Base-by-base conservation (phyloP, 108 stramenopile genomes). In the Parmales sp. region DNA sequence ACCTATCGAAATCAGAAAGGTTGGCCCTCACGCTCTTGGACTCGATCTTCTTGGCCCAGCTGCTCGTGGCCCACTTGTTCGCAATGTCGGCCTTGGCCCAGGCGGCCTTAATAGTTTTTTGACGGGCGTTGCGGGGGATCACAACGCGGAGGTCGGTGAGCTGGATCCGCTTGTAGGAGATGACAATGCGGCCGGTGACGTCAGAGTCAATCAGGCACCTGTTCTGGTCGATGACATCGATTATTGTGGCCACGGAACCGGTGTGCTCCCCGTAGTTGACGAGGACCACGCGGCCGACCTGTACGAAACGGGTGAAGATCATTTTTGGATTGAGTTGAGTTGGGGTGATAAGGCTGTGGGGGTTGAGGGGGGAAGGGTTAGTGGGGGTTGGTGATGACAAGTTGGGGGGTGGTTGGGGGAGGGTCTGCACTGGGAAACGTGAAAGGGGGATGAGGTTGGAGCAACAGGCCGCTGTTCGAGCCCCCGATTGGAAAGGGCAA, bases 191-290 rank as follows among this genome's bases (percentile, higher is more conserved):
- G 44, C 92, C 96, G 44, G 96, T 94, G 74, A 81, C 74, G 67
- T 86, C 82, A 60, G 95, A 96, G 45, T 99, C 96, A 60, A 99
- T 81, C 45, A 99, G 76, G 72, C 94, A 92, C 89, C 93, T 96
- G 88, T 97, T 99, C 74, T 88, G 84, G 70, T 99, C 96, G 49
- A 96, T 94, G 67, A 99, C 89, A 76, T 99, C 96, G 66, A 99
- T 83, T 76, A 99, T 94, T 41, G 92, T 92, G 74, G 89, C 90
- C 39, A 98, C 82, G 83, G 93, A 95, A 63, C 97, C 97, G 36
- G 74, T 68, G 38, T 92, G 84, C 25, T 91, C 91, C 71, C 98
- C 98, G 72, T 94, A 98, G 87, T 96, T 96, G 80, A 99, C 82
- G 19, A 99, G 83, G 74, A 88, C 91, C 46, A 99, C 89, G 48